Evolutionary conservation across 2,329 filamentous ascomycete species (phyloP).

Genomic region (Cercospora sp.): DNA sequence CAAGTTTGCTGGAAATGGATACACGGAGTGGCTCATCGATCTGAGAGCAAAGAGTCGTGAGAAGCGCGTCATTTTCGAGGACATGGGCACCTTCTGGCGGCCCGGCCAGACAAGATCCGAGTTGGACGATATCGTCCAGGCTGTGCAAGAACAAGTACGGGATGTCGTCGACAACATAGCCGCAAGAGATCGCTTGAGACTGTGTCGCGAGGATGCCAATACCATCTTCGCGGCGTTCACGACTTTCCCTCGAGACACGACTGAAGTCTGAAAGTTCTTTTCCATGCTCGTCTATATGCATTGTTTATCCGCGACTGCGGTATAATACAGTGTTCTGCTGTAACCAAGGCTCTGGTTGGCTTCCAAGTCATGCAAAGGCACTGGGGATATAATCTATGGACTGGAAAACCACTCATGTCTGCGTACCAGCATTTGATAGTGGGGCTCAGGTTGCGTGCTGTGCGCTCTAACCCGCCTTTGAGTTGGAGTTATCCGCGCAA

Average conservation of each 20-base stretch:
- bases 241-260: neutral
- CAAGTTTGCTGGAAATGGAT: neutral
- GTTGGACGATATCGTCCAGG: neutral
- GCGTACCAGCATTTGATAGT: neutral
- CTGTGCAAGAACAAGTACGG: neutral
- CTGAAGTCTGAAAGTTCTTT: conserved; percentile 1
- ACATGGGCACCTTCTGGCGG: neutral
- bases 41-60: neutral
- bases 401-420: conserved; percentile 1
- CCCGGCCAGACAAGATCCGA: neutral
- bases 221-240: neutral
- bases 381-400: neutral
- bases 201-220: neutral
- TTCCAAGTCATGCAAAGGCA: neutral
- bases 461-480: conserved; percentile 11
- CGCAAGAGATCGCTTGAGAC: neutral
- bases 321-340: neutral
- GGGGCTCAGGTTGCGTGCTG: neutral
- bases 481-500: conserved; percentile 35
- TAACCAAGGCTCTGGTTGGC: neutral
- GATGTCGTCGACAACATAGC: neutral
- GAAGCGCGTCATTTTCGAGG: neutral
- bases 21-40: conserved; percentile 4
- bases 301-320: neutral
- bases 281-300: neutral